These are phyloP conservation scores for Leavenworthia alabamica DNA, from an alignment of 345 rosid species.

Conservation along the genomic window DNA sequence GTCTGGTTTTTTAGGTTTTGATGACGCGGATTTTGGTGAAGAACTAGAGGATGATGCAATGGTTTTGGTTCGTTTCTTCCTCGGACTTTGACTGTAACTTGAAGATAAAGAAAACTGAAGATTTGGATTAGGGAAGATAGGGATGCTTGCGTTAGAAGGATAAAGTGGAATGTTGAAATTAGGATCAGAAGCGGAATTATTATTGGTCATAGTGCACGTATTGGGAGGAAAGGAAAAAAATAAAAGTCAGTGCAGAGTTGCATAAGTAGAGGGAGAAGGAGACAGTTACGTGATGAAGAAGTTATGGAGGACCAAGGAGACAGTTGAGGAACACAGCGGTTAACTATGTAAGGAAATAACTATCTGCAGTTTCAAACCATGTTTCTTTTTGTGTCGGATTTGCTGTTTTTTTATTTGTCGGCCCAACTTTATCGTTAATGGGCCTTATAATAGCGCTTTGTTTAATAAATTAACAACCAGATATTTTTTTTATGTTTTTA, in stretches of 20 bases:
- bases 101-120: conserved; percentile 29
- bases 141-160: conserved; percentile 9
- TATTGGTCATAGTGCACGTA: conserved; percentile 18
- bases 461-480: no score
- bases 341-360: background rate
- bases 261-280: conserved; percentile 35
- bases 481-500: no score
- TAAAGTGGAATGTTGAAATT: conserved; percentile 23
- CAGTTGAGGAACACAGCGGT: conserved; percentile 32
- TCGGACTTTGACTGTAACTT: conserved; percentile 30
- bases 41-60: conserved; percentile 10
- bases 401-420: background rate
- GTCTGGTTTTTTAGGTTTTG: conserved; percentile 59
- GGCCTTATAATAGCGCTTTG: background rate
- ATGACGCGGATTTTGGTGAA: conserved; percentile 8
- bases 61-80: conserved; percentile 46
- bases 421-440: background rate
- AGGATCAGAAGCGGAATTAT: conserved; percentile 23
- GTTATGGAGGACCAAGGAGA: conserved; percentile 27
- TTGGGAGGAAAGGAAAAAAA: conserved; percentile 8
- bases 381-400: background rate
- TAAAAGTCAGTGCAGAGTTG: conserved; percentile 18
- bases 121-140: conserved; percentile 17
- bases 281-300: conserved; percentile 26
- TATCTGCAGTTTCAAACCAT: no score